These are phyloP conservation scores for Candida easanensis DNA, from an alignment of 805 yeast genomes.

Conservation along the genomic window DNA sequence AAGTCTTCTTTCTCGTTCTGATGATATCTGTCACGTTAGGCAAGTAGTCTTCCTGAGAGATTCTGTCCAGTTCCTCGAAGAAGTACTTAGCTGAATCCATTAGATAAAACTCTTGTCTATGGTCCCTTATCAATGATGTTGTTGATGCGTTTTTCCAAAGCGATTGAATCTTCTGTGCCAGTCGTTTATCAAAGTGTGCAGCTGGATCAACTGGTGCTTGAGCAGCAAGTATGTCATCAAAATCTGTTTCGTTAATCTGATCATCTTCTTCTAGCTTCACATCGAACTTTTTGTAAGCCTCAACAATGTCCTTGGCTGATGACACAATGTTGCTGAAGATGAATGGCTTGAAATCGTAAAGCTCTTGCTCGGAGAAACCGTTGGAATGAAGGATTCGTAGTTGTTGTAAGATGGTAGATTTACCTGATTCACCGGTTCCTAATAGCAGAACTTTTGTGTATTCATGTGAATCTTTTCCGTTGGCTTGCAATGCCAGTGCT, in stretches of 20 bases:
- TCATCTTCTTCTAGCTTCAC: slow-evolving; percentile 30
- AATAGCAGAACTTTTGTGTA: slow-evolving; percentile 66
- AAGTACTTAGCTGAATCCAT: slow-evolving; percentile 85
- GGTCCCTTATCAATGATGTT: slow-evolving; percentile 49
- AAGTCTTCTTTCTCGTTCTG: slow-evolving; percentile 86
- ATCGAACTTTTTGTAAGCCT: slow-evolving; percentile 56
- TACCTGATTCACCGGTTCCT: slow-evolving; percentile 73
- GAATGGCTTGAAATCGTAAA: slow-evolving; percentile 70
- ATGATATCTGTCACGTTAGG: slow-evolving; percentile 79
- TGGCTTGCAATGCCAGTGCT: background rate
- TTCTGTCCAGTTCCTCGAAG: slow-evolving; percentile 61
- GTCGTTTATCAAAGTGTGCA: slow-evolving; percentile 45
- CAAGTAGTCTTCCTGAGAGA: slow-evolving; percentile 55
- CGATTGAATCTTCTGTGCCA: slow-evolving; percentile 46
- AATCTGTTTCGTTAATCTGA: slow-evolving; percentile 30
- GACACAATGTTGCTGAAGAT: slow-evolving; percentile 77
- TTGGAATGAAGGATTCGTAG: slow-evolving; percentile 38
- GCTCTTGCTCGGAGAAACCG: slow-evolving; percentile 52
- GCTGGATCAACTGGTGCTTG: slow-evolving; percentile 50
- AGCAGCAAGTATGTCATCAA: slow-evolving; percentile 18
- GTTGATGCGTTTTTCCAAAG: slow-evolving; percentile 62
- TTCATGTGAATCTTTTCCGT: slow-evolving; percentile 37
- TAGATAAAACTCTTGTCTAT: slow-evolving; percentile 70
- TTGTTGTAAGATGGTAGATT: slow-evolving; percentile 45
- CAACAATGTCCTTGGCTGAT: slow-evolving; percentile 67